Conservation (phyloP, 2,329 filamentous ascomycete species). For the Fusarium hainanense region DNA sequence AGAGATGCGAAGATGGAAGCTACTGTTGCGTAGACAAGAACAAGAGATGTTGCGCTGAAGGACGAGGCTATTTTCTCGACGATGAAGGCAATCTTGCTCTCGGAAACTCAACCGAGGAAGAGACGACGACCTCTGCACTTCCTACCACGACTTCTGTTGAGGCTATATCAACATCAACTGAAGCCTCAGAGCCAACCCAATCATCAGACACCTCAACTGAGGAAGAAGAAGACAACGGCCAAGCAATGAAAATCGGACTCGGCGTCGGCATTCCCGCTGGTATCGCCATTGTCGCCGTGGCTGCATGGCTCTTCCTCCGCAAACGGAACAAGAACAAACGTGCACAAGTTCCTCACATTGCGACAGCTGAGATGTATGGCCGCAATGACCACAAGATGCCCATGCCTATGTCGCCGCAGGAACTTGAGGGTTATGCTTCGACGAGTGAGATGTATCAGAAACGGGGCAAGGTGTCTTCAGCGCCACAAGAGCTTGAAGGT, state of each 20-base stretch:
- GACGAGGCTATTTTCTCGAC: slow-evolving; percentile 25
- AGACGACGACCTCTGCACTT: neutral
- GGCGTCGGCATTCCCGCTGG: slow-evolving; percentile 22
- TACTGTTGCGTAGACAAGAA: slow-evolving; percentile 35
- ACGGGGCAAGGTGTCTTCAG: neutral
- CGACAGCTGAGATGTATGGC: neutral
- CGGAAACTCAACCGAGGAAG: neutral
- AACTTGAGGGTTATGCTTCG: neutral
- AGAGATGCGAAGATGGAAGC: slow-evolving; percentile 31
- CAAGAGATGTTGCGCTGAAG: slow-evolving; percentile 23
- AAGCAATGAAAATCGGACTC: slow-evolving; percentile 22
- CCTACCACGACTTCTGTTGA: neutral
- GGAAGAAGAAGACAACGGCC: neutral
- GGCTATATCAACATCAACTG: neutral
- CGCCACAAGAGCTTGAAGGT: slow-evolving; percentile 2
- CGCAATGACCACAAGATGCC: neutral
- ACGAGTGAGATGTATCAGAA: neutral
- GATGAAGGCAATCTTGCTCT: slow-evolving; percentile 1
- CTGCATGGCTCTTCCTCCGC: slow-evolving; percentile 3
- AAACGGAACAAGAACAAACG: neutral
- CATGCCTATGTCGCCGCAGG: neutral
- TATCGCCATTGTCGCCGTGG: neutral
- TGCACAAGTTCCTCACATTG: neutral
- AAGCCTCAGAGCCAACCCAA: neutral
- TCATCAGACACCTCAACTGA: neutral